phyloP scores from a whole-genome alignment of 2,329 filamentous ascomycete genomes.

The Uncinocarpus reesii region DNA sequence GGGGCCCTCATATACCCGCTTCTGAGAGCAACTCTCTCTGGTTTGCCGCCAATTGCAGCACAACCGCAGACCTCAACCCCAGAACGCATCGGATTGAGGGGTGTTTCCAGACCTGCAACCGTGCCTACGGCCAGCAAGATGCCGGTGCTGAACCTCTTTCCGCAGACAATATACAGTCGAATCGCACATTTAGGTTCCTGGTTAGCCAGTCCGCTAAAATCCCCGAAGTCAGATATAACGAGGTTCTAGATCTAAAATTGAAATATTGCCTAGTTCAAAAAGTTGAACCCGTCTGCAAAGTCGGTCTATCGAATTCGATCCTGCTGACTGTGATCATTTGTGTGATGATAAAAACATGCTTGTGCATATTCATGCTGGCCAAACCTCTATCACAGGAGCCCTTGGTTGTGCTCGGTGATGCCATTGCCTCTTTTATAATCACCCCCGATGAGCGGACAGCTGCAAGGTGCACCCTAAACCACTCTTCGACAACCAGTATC shows the following conservation, averaged over 20 bases:
- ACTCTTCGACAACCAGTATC: not conserved
- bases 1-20: not conserved
- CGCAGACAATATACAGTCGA: not conserved
- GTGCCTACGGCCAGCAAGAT: not conserved
- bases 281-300: not conserved
- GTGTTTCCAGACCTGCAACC: not conserved
- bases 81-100: not conserved
- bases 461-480: slow-evolving; percentile 20
- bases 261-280: not conserved
- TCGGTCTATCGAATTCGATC: not conserved
- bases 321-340: not conserved
- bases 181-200: not conserved
- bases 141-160: not conserved
- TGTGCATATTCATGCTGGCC: not conserved
- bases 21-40: not conserved
- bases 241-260: not conserved
- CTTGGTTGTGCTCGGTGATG: slow-evolving; percentile 24
- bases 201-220: not conserved
- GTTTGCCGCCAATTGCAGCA: not conserved
- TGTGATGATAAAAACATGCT: not conserved
- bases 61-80: not conserved
- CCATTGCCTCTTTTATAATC: slow-evolving; percentile 30
- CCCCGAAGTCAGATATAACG: not conserved
- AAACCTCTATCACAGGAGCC: not conserved
- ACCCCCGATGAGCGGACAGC: slow-evolving; percentile 24